Base-by-base conservation (phyloP, 2,329 filamentous ascomycete genomes). In the Colletotrichum zoysiae region DNA sequence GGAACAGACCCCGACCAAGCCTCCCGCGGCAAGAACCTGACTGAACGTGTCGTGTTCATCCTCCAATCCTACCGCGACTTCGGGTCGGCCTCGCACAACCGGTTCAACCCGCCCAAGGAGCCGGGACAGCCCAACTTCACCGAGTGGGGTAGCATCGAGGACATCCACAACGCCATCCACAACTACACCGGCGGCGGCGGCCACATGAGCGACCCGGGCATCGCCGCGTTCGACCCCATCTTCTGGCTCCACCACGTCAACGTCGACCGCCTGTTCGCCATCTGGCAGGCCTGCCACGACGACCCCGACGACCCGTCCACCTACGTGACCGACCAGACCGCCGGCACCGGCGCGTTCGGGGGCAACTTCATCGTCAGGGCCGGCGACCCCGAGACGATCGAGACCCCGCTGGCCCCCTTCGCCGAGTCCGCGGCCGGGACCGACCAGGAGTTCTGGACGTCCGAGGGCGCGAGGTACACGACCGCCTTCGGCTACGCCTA, bases 141-240 rank as follows among this genome's bases (percentile, higher is more conserved):
- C 38, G 70, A 30, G 20, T 73, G 67, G 61, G 70, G 70, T 0
- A 70, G 67, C 11, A 72, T 84, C 11, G 83, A 85, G 75, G 79
- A 78, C 62, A 76, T 83, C 48, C 83, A 84, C 67, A 83, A 84
- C 67, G 77, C 77, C 53, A 77, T 84, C 23, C 82, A 84, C 59
- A 75, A 75, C 63, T 68, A 75, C 63, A 20, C 79, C 9, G 81
- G 79, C 3, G 78, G 77, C 16, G 72, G 75, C 20, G 89, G 79
- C 5, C 79, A 85, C 72, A 85, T 86, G 76, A 72, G 84, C 5
- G 85, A 84, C 71, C 82, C 86, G 16, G 83, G 86, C 42, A 88
- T 87, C 71, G 87, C 90, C 14, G 85, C 88, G 0, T 92, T 90
- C 77, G 91, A 92, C 77, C 90, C 90, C 0, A 79, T 89, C 11